Base-by-base conservation (phyloP, 805 yeast genomes). In the Nakazawaea pomicola region DNA sequence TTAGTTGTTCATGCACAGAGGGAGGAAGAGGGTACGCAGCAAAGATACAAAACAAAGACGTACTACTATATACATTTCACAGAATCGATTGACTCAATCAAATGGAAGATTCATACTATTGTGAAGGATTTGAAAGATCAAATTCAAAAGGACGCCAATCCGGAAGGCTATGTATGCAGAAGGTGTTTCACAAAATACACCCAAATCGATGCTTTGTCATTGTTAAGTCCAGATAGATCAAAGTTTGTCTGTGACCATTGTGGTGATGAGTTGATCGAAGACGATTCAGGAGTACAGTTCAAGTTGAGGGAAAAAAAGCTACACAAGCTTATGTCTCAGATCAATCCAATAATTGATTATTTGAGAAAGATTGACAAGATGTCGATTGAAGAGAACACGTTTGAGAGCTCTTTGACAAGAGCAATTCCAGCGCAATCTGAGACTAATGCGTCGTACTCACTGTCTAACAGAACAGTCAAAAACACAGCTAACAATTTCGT, bases 81-180 rank as follows among this genome's bases (percentile, higher is more conserved):
- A 3, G 95, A 89, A 59, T 95, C 98, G 0, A 86, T 93, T 30
- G 99, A 93, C 63, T 79, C 96, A 3, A 79, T 93, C 57, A 93
- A 93, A 62, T 93, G 98, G 98, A 89, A 90, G 56, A 85, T 91
- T 45, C 96, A 91, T 58, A 77, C 85, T 35, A 73, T 93, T 20
- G 97, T 87, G 11, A 82, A 81, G 50, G 60, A 71, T 41, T 70
- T 90, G 42, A 87, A 87, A 55, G 86, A 83, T 48, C 95, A 89
- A 53, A 74, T 91, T 64, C 80, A 87, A 38, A 84, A 80, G 48
- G 85, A 83, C 53, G 80, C 88, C 19, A 90, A 88, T 50, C 95
- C 97, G 1, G 95, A 93, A 55, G 99, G 98, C 3, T 93, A 85
- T 57, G 73, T 86, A 45, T 93, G 99, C 57, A 90, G 95, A 7